These are phyloP conservation scores for Allantophomopsis lycopodina DNA, from an alignment of 2,329 filamentous ascomycete species.

Conservation along the genomic window DNA sequence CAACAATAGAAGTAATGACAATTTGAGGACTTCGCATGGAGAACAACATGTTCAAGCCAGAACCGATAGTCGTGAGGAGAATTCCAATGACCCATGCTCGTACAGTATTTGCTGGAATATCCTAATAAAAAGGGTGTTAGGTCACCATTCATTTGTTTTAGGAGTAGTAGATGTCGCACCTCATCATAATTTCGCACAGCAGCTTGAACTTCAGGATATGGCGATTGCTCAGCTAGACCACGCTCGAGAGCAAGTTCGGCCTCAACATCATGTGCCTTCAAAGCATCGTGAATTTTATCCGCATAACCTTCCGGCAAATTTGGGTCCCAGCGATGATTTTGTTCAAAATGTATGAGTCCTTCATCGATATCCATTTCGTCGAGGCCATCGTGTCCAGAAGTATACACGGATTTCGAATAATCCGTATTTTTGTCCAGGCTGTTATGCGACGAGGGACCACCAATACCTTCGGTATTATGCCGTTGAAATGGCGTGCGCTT, in stretches of 20 bases:
- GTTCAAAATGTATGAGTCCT: not conserved
- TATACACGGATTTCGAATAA: not conserved
- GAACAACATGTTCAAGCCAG: constrained; percentile 2
- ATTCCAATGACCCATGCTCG: constrained; percentile 49
- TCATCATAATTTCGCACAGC: constrained; percentile 50
- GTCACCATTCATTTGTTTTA: no score
- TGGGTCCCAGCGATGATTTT: constrained; percentile 1
- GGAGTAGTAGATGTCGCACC: no score
- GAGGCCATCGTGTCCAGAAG: not conserved
- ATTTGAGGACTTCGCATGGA: constrained; percentile 1
- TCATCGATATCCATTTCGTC: not conserved
- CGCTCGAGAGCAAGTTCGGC: constrained; percentile 1
- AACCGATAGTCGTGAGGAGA: constrained; percentile 2
- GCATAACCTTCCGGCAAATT: constrained; percentile 8
- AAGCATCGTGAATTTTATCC: constrained; percentile 4
- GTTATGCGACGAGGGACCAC: not conserved
- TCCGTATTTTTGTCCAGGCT: not conserved
- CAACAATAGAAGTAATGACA: constrained; percentile 1
- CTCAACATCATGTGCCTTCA: constrained; percentile 3
- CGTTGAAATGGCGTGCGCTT: constrained; percentile 1
- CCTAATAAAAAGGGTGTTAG: constrained; percentile 8
- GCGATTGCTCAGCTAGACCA: constrained; percentile 27
- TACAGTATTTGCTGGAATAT: constrained; percentile 49
- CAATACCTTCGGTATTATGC: not conserved
- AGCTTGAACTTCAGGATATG: constrained; percentile 41